These are phyloP conservation scores for Imleria badia DNA, from an alignment of 768 basidiomycete genomes.

Conservation along the genomic window DNA sequence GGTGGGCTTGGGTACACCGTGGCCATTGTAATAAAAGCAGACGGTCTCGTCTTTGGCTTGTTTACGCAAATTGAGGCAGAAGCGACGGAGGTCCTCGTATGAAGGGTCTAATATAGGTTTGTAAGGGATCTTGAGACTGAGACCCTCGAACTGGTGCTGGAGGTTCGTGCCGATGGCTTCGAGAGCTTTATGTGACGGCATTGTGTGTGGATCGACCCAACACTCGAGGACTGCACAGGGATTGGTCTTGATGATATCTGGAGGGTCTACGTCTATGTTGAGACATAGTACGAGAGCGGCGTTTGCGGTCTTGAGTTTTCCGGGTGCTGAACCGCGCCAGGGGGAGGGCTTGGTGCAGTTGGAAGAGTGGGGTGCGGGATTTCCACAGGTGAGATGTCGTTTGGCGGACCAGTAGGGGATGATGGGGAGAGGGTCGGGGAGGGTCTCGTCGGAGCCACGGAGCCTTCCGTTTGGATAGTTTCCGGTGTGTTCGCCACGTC, in stretches of 20 bases:
- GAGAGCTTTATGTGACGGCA: slow-evolving; percentile 90
- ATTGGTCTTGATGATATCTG: slow-evolving; percentile 95
- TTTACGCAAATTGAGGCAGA: slow-evolving; percentile 79
- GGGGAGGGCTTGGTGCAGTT: slow-evolving; percentile 65
- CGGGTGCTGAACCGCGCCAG: slow-evolving; percentile 80
- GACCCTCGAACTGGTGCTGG: slow-evolving; percentile 92
- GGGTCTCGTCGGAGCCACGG: slow-evolving; percentile 47
- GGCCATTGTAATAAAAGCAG: slow-evolving; percentile 97
- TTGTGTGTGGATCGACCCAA: slow-evolving; percentile 94
- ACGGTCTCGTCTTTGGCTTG: slow-evolving; percentile 92
- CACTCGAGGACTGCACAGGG: slow-evolving; percentile 95
- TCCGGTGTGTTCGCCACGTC: slow-evolving; percentile 27
- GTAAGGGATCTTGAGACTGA: slow-evolving; percentile 92
- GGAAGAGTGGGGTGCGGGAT: slow-evolving; percentile 69
- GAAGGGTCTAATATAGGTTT: slow-evolving; percentile 95
- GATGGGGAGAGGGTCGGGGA: slow-evolving; percentile 52
- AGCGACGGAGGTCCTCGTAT: slow-evolving; percentile 87
- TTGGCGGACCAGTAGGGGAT: slow-evolving; percentile 86
- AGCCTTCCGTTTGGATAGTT: slow-evolving; percentile 35
- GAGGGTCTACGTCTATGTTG: slow-evolving; percentile 97
- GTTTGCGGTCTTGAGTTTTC: slow-evolving; percentile 88
- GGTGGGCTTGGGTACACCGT: slow-evolving; percentile 97
- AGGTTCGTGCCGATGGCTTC: slow-evolving; percentile 92
- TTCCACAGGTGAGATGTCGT: slow-evolving; percentile 88
- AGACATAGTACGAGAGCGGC: slow-evolving; percentile 90